Percentiles rank a stretch among this genome's conserved stretches.
phyloP scores from a whole-genome alignment of 441 rosid genomes.

The Euphorbia schlechtendalii region DNA sequence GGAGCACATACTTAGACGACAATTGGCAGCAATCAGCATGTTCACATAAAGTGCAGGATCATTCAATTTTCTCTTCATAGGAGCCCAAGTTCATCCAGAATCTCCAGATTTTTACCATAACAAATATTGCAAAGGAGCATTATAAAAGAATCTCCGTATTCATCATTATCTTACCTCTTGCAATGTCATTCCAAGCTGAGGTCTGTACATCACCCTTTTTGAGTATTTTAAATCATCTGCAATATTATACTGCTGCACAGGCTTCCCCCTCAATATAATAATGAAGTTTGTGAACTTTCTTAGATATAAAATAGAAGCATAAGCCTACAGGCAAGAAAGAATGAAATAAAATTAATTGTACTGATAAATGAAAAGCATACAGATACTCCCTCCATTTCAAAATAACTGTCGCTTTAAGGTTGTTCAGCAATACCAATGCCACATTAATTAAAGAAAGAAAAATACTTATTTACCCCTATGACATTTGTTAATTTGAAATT shows the following conservation, averaged over 20 bases:
- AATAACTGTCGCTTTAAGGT: no score
- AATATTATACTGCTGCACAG: constrained; percentile 59
- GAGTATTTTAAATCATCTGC: constrained; percentile 53
- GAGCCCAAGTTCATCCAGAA: background rate
- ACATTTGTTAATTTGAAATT: no score
- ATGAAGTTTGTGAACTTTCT: constrained; percentile 68
- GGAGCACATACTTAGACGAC: background rate
- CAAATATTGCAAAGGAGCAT: constrained; percentile 12
- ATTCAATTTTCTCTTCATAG: background rate
- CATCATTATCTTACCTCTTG: constrained; percentile 46
- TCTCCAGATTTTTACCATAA: constrained; percentile 1
- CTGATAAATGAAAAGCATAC: constrained; percentile 15
- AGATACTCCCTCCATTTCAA: no score
- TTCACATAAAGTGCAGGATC: background rate
- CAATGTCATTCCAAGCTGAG: constrained; percentile 39
- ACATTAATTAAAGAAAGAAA: no score
- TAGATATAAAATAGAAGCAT: constrained; percentile 81
- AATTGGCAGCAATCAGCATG: background rate
- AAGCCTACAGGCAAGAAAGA: constrained; percentile 49
- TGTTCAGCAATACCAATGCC: no score
- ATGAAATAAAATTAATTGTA: constrained; percentile 9
- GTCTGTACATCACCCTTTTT: constrained; percentile 52
- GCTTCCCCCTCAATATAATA: constrained; percentile 80
- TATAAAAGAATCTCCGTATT: constrained; percentile 5
- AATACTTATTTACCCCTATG: no score